A percentile compares a stretch with the other conserved stretches of the same genome.
Evolutionary conservation across 176 grass and related monocot genomes (phyloP).

Genomic region (Carex myosuroides): DNA sequence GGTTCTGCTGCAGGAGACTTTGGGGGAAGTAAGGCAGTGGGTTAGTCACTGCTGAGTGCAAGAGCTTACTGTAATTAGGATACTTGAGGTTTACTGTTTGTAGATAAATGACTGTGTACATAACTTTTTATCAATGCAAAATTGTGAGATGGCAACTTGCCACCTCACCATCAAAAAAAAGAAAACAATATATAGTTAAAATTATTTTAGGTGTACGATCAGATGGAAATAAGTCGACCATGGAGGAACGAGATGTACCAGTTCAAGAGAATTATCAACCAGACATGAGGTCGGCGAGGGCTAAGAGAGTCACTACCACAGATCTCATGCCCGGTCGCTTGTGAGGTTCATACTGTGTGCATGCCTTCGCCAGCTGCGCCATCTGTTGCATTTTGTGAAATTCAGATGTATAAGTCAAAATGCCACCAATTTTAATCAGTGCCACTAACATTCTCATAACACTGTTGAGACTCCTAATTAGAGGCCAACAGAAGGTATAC

Average conservation of each 20-base stretch:
- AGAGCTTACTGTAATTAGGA: too few species aligned
- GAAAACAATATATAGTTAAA: not conserved
- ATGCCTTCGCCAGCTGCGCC: conserved; percentile 59
- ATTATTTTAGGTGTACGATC: not conserved
- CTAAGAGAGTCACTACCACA: conserved; percentile 68
- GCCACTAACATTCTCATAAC: not conserved
- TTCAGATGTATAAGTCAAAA: not conserved
- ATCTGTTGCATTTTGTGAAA: conserved; percentile 31
- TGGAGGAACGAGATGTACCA: conserved; percentile 14
- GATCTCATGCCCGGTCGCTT: conserved; percentile 63
- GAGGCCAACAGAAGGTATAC: not conserved
- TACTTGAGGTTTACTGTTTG: too few species aligned
- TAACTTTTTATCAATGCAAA: too few species aligned
- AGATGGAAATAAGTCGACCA: not conserved
- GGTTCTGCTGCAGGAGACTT: too few species aligned
- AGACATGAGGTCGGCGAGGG: conserved; percentile 51
- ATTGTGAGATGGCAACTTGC: too few species aligned
- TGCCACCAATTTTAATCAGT: not conserved
- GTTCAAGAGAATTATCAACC: conserved; percentile 37
- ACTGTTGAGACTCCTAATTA: not conserved
- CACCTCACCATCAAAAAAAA: too few species aligned
- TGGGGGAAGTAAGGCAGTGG: too few species aligned
- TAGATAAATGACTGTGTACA: too few species aligned
- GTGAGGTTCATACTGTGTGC: conserved; percentile 70
- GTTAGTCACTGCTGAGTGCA: too few species aligned